Evolutionary conservation across 2,329 filamentous ascomycete species (phyloP), one percentile per base, ranked within the genome.

Genomic region (Fusarium verticillioides): DNA sequence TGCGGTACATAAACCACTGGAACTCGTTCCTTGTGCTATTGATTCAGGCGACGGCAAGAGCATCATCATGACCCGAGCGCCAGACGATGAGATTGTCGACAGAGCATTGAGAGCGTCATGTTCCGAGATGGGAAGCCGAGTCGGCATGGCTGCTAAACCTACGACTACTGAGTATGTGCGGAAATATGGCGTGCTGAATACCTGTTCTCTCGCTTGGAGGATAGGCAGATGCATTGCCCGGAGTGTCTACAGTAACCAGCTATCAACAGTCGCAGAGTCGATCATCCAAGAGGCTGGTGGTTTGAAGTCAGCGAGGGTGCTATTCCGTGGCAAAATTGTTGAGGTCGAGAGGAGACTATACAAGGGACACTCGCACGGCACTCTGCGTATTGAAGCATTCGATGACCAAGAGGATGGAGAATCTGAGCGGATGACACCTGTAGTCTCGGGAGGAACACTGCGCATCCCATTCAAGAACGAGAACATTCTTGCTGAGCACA

Each of bases 11-110:
- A 34, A 46, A 16, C 32, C 32, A 13, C 3, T 37, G 1, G 32
- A 62, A 15, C 26, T 62, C 1, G 43, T 62, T 21, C 59, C 59
- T 0, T 62, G 59, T 47, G 66, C 63, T 0, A 69, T 71, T 9
- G 66, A 57, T 2, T 73, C 66, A 0, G 59, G 59, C 1, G 66
- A 70, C 1, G 72, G 58, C 0, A 70, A 69, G 18, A 66, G 59
- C 0, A 70, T 70, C 4, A 53, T 69, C 2, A 56, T 74, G 2
- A 70, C 26, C 32, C 42, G 3, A 54, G 10, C 28, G 10, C 63
- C 10, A 65, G 50, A 62, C 11, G 59, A 62, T 15, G 30, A 62
- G 40, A 49, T 56, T 4, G 43, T 62, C 5, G 59, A 62, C 16
- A n/a, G 43, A 23, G 34, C 59, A 21, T 42, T 62, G 10, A 40